Base-by-base conservation (phyloP, 805 yeast genomes). In the Schwanniomyces occidentalis region DNA sequence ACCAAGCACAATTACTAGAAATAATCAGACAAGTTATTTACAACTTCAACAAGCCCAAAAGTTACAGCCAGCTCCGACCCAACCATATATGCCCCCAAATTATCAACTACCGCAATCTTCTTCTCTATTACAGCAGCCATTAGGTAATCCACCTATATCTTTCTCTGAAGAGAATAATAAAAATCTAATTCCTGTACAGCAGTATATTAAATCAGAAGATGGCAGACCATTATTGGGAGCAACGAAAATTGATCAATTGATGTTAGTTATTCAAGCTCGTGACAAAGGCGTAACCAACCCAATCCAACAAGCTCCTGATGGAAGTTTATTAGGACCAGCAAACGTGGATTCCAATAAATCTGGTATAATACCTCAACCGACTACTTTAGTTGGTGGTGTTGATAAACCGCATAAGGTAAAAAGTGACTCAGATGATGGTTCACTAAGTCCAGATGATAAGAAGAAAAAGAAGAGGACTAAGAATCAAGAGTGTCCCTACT, bases 261-360 rank as follows among this genome's bases (percentile, higher is more conserved):
- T 90, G 96, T 69, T 90, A 31, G 85, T 88, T 24, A 84, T 90
- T 35, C 95, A 90, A 58, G 95, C 96, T 0, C 73, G 95, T 33
- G 85, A 83, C 40, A 83, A 85, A 44, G 85, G 90, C 6, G 70
- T 82, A 16, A 77, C 76, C n/a, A 75, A 79, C 8, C 75, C 71
- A 30, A 80, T 85, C 26, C 70, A 73, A 31, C 81, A 78, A 42
- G 76, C 82, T 1, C 75, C 76, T 6, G 90, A 83, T 57, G 95
- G 95, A 1, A 75, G 80, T 23, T 71, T 82, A 18, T 52, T 81
- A 35, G 85, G 80, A 3, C 45, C 68, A 4, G 54, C 60, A 2
- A 43, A 44, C 25, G 25, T 28, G 10, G 46, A 41, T 12, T 34
- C 30, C n/a, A 51, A 45, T 15, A 41, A 34, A n/a, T 44, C 37